Base-by-base conservation (phyloP, 352 stramenopile species). In the Blastocystis sp. region DNA sequence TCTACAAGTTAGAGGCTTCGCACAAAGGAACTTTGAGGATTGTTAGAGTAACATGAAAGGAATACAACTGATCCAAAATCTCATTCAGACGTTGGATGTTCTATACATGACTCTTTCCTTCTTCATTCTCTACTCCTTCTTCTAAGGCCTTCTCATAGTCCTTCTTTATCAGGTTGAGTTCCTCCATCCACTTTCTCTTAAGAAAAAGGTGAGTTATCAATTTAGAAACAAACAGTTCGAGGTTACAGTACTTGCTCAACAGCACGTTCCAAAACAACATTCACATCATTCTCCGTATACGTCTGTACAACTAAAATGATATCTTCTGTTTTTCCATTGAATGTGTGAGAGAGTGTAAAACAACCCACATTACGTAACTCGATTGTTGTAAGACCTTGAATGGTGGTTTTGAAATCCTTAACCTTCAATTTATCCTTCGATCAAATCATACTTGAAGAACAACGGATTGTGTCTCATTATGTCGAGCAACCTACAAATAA, bases 131-230 rank as follows among this genome's bases (percentile, higher is more conserved):
- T 68, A 84, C 73, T 11, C 73, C 73, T 19, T 84, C 73, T 84
- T 84, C 73, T n/a, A 84, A 57, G 48, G 73, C 73, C 73, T 84
- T 84, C 73, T 84, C 73, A 42, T 84, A 84, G 33, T 84, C 73
- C 73, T 84, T 84, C 33, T 84, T 84, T 15, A 30, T 30, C 27
- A 37, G 22, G 33, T 62, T 66, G 33, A 84, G 35, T 56, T 84
- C 56, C 13, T 84, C 73, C 73, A 84, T 84, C 42, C 51, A 22
- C 27, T 33, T 27, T 27, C n/a, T 35, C 15, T 5, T 27, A 35
- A 35, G n/a, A 35, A 35, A 35, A 35, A 17, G 57, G 30, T 35
- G 30, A 64, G 6, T 48, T 5, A 0, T 42, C 0, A 70, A 19
- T 4, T 48, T 7, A 58, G 22, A 27, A 59, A 81, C 58, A 81